Base-by-base conservation (phyloP, 2,329 filamentous ascomycete species). In the Cladosporium sp. region DNA sequence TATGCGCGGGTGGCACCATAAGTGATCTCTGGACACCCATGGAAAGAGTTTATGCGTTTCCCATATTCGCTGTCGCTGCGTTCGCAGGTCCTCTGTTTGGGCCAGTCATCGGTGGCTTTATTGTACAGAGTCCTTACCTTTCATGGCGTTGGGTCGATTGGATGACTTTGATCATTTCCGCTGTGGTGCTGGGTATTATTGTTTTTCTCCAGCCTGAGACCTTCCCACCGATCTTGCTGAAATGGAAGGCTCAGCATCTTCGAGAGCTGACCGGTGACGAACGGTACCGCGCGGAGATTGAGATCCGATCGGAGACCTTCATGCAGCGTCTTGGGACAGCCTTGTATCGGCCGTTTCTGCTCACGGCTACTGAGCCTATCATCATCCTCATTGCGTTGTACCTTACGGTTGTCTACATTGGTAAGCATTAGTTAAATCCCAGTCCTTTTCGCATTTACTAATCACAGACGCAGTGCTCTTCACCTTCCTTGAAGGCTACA, bases 401-500 rank as follows among this genome's bases (percentile, higher is more conserved):
- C 65, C 77, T 86, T 37, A 80, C 81, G 0, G 77, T 86, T 0
- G 67, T 72, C 37, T 87, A 87, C 67, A 82, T 63, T n/a, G 59
- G 56, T 59, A 81, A 80, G 6, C 73, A 82, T 0, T 82, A 82
- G 72, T 80, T 81, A 78, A 74, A 81, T 21, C 82, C 82, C 69
- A 77, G 77, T 18, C 80, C 80, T 14, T 82, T 79, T 70, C 80
- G 80, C 1, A 81, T 91, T 70, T 88, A 91, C 50, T 91, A 88
- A 75, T 83, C 88, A 71, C 70, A 82, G 2, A 4, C 16, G 66
- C 70, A 79, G 86, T 84, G 61, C 74, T 86, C 0, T 87, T 86
- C 71, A 83, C 83, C 0, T 84, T 86, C 65, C 78, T 87, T 3
- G 79, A 81, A 1, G 84, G 84, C 2, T 85, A 82, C 72, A 78